Conservation (phyloP, 352 stramenopile genomes). For the Globisporangium solare region DNA sequence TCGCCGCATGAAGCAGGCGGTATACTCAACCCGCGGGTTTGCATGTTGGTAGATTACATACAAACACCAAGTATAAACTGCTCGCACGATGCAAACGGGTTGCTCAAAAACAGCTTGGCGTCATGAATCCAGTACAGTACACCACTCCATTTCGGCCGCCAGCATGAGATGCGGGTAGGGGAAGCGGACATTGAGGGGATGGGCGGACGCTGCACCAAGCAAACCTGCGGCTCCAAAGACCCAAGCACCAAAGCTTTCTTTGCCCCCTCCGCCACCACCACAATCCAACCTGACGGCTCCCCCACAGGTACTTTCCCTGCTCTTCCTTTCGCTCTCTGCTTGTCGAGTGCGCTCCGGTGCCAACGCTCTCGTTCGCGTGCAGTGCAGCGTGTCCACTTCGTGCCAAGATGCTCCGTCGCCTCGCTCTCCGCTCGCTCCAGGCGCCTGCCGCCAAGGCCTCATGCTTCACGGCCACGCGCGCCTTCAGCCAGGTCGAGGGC, state of each 20-base stretch:
- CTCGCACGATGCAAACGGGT: too few species aligned
- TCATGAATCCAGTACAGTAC: background rate
- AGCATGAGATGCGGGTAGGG: background rate
- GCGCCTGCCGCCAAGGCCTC: background rate
- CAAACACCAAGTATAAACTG: background rate
- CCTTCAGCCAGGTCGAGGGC: constrained; percentile 23
- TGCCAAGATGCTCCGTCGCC: constrained; percentile 15
- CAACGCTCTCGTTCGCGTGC: background rate
- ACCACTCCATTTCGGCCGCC: too few species aligned
- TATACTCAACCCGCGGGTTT: background rate
- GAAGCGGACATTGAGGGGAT: background rate
- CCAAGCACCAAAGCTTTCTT: background rate
- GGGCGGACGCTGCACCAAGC: background rate
- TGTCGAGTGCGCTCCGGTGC: background rate
- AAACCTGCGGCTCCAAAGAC: background rate
- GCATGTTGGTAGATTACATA: background rate
- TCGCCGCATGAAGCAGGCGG: background rate
- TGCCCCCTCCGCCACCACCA: too few species aligned
- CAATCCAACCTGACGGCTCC: background rate
- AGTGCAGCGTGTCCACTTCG: background rate
- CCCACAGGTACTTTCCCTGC: background rate
- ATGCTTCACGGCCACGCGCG: constrained; percentile 2
- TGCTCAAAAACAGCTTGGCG: too few species aligned
- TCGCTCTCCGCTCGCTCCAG: constrained; percentile 12
- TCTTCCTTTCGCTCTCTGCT: background rate